These are phyloP conservation scores for Claviceps cyperi DNA, from an alignment of 2,329 filamentous ascomycete species.

Conservation along the genomic window DNA sequence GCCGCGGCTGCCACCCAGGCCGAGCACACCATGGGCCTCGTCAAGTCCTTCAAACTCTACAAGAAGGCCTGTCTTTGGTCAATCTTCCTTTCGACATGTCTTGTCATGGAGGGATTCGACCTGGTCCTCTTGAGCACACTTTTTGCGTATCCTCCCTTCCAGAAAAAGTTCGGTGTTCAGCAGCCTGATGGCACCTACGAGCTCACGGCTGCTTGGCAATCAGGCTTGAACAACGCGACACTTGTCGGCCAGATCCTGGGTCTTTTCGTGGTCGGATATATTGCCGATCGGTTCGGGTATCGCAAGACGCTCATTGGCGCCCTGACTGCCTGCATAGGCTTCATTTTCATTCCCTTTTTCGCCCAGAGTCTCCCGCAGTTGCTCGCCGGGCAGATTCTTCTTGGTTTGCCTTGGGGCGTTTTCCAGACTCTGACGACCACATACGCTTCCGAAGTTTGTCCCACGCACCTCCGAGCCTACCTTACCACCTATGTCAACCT, in stretches of 20 bases:
- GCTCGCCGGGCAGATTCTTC: slow-evolving; percentile 30
- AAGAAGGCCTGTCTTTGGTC: slow-evolving; percentile 23
- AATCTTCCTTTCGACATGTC: slow-evolving; percentile 22
- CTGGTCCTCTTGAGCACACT: slow-evolving; percentile 24
- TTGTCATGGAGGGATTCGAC: slow-evolving; percentile 29
- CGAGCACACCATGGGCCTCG: slow-evolving; percentile 20
- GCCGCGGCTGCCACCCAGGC: slow-evolving; percentile 16
- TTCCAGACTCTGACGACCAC: slow-evolving; percentile 33
- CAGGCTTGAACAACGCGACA: slow-evolving; percentile 33
- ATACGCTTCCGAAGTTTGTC: slow-evolving; percentile 34
- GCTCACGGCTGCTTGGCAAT: slow-evolving; percentile 36
- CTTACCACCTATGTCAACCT: slow-evolving; percentile 34
- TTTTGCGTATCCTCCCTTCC: slow-evolving; percentile 25
- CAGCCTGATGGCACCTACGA: slow-evolving; percentile 26
- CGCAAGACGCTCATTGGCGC: slow-evolving; percentile 31
- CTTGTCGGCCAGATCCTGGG: slow-evolving; percentile 35
- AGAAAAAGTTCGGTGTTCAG: slow-evolving; percentile 23
- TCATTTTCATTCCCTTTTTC: slow-evolving; percentile 37
- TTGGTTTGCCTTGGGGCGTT: slow-evolving; percentile 31
- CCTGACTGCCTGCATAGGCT: slow-evolving; percentile 22
- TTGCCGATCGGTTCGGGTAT: slow-evolving; percentile 32
- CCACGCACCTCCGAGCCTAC: slow-evolving; percentile 31
- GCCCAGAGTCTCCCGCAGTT: slow-evolving; percentile 25
- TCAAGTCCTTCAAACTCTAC: slow-evolving; percentile 25
- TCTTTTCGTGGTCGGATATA: slow-evolving; percentile 31